phyloP scores from a whole-genome alignment of 2,329 filamentous ascomycete genomes.

The Dactylonectria macrodidyma region DNA sequence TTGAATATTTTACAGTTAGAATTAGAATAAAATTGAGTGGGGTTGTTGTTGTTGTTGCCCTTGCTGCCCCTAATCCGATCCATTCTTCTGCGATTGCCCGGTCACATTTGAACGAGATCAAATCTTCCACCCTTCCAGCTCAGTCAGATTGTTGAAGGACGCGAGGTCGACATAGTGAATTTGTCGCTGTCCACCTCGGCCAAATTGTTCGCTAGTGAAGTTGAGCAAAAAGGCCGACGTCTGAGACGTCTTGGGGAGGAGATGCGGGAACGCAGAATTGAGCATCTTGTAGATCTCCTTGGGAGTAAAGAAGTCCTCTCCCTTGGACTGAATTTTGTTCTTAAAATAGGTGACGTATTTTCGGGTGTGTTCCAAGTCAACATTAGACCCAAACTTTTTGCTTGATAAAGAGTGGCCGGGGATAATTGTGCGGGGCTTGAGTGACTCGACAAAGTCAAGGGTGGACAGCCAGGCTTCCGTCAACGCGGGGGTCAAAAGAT shows the following conservation, averaged over 20 bases:
- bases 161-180: constrained; percentile 23
- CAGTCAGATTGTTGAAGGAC: constrained; percentile 9
- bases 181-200: constrained; percentile 15
- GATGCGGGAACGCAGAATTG: constrained; percentile 18
- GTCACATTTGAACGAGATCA: not conserved
- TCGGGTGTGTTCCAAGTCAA: constrained; percentile 22
- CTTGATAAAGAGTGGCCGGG: constrained; percentile 25
- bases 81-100: not conserved
- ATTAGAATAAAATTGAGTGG: too few species aligned
- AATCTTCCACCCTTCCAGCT: constrained; percentile 21
- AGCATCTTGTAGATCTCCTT: constrained; percentile 19
- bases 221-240: constrained; percentile 21
- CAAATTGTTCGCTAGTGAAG: constrained; percentile 26
- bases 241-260: constrained; percentile 7
- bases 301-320: constrained; percentile 23
- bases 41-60: too few species aligned
- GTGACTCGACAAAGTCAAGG: constrained; percentile 14
- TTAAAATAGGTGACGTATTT: constrained; percentile 26
- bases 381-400: not conserved
- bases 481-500: constrained; percentile 22
- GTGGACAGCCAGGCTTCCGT: constrained; percentile 29
- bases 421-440: constrained; percentile 21
- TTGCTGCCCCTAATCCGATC: too few species aligned
- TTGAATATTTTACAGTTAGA: not conserved
- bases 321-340: constrained; percentile 25